Evolutionary conservation across 495 filamentous ascomycete species (phyloP), one percentile per base, ranked within the genome.

Genomic region (Acidomyces sp.): DNA sequence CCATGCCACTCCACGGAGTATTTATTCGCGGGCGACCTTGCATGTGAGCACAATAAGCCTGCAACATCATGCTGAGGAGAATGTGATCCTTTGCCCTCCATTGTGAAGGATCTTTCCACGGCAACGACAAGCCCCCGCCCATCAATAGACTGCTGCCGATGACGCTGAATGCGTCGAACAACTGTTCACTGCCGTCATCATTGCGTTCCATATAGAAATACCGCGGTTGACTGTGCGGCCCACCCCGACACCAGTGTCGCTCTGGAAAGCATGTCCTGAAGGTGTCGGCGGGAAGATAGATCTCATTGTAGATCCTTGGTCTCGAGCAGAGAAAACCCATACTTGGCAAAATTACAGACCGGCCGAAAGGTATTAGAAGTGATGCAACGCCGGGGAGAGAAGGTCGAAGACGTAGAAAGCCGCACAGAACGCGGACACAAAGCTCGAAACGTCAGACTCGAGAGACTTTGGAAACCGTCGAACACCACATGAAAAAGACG

Each of bases 301-400:
- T 15, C 16, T 34, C 34, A 18, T 13, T 24, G 23, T 25, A 10
- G 5, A 12, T 33, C 9, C 37, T 33, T n/a, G 39, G 39, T 19
- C 39, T 28, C 20, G 34, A 45, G 26, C 19, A 45, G 19, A 17
- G 34, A n/a, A 31, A 9, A 23, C 40, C 40, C 40, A 43, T 43
- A 6, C 17, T 43, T 4, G 3, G n/a, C 23, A 16, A 15, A 13
- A 4, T 12, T 23, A 19, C 15, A 25, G 39, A 9, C 5, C 11
- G 37, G 7, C 6, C 9, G 23, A 5, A 29, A 26, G 6, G 37
- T 13, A 27, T 17, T 29, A 7, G 16, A 17, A 27, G 32, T 6
- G 32, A 34, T 7, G 32, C 9, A 34, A 6, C n/a, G 32, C 7
- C 12, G 32, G 15, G 24, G 24, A 13, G 24, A 6, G 27, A 20